Base-by-base conservation (phyloP, 2,329 filamentous ascomycete genomes). In the Aspergillus sp. region DNA sequence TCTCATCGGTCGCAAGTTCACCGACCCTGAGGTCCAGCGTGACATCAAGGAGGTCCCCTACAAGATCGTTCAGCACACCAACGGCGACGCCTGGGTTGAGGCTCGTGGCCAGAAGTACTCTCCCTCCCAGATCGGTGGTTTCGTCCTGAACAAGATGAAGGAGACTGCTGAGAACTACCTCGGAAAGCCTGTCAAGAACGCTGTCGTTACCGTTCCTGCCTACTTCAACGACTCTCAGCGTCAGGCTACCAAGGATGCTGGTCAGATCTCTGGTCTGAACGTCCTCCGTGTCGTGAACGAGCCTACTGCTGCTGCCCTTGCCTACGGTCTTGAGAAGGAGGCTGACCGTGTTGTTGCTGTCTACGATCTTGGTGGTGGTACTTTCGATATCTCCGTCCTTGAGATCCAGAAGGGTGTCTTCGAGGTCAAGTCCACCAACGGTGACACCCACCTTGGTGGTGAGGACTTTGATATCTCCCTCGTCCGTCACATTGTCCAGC, bases 181-280 rank as follows among this genome's bases (percentile, higher is more conserved):
- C 62, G 86, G 88, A 78, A 96, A 91, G 82, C 85, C 85, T 56
- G 79, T 96, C 69, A 94, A 96, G 85, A 96, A 97, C 73, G 93
- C 91, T 66, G 93, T 97, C 57, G 93, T 97, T 65, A 97, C 93
- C 57, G 92, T 97, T 34, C 92, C 92, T 59, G 92, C 92, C 67
- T 97, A 97, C 84, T 97, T 97, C 85, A 97, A 97, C 78, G 92
- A 97, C 78, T 92, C 90, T 56, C 92, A 97, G 81, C 89, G 92
- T 79, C 93, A 97, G 79, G 91, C 91, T 65, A 97, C 92, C 78
- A 97, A 97, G 85, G 92, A 97, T 72, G 93, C 93, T 62, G 93
- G 93, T 78, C 90, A 96, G 76, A 97, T 97, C 68, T 85, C 93
- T 67, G 93, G 93, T 72, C 85, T 97, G 50, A 96, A 97, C 75